Evolutionary conservation across 1,284 basidiomycete genomes (phyloP).

Genomic region (Phylloporus sp.): DNA sequence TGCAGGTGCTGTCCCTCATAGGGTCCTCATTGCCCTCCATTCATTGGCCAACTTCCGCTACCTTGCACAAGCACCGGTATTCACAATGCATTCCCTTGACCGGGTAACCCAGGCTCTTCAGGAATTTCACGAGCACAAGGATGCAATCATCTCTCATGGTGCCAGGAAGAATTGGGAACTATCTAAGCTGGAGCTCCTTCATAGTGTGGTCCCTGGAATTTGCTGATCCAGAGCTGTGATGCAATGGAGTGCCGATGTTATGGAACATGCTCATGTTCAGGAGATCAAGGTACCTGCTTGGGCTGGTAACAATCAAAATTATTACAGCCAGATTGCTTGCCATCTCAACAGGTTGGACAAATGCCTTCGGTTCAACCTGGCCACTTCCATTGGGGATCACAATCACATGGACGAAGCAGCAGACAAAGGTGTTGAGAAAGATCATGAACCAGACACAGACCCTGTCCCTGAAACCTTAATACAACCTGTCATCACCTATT

Average conservation of each 20-base stretch:
- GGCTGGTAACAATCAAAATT: conserved; percentile 7
- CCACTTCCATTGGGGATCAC: not conserved
- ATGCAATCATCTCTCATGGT: not conserved
- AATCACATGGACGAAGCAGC: not conserved
- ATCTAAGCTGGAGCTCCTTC: not conserved
- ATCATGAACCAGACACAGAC: not conserved
- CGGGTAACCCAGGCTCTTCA: conserved; percentile 3
- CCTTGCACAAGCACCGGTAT: conserved; percentile 14
- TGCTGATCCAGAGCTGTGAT: not conserved
- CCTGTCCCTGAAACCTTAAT: not conserved
- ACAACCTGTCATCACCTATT: not conserved
- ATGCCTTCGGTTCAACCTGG: not conserved
- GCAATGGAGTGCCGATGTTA: conserved; percentile 9
- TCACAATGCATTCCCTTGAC: conserved; percentile 5
- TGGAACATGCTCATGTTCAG: conserved; percentile 1
- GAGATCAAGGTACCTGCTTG: conserved; percentile 7
- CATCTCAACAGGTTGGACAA: not conserved
- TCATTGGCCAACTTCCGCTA: conserved; percentile 1
- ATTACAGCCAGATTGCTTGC: not conserved
- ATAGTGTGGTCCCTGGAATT: too few species aligned
- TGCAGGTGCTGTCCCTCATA: not conserved
- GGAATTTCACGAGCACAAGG: conserved; percentile 18
- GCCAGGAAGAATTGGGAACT: conserved; percentile 5
- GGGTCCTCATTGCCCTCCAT: conserved; percentile 12
- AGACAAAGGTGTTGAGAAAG: not conserved